Evolutionary conservation across 208 protist genomes (phyloP).

Genomic region (Borovskyia barvae): DNA sequence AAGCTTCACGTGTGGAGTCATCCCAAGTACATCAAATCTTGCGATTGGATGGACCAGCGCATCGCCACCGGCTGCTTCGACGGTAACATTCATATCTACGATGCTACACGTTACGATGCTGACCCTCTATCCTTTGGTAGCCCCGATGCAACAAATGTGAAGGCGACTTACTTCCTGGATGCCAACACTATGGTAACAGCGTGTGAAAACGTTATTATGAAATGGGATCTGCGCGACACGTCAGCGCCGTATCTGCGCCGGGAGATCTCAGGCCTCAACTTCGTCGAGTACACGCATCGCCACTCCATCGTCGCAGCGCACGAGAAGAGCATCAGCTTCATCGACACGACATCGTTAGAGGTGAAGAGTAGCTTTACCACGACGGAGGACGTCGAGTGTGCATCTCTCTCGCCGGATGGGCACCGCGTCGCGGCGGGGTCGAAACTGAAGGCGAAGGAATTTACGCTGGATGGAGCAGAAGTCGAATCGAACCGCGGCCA

Average conservation of each 20-base stretch:
- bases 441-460: conserved; percentile 91
- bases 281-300: conserved; percentile 87
- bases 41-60: conserved; percentile 85
- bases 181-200: conserved; percentile 83
- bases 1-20: conserved; percentile 89
- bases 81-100: conserved; percentile 90
- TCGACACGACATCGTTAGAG: conserved; percentile 82
- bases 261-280: conserved; percentile 85
- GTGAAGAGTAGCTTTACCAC: conserved; percentile 75
- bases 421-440: conserved; percentile 82
- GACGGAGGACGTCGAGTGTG: conserved; percentile 84
- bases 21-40: conserved; percentile 94
- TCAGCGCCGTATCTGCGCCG: conserved; percentile 73
- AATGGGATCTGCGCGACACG: conserved; percentile 90
- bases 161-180: conserved; percentile 86
- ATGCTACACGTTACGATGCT: conserved; percentile 77
- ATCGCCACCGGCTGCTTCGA: conserved; percentile 91
- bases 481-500: conserved; percentile 89
- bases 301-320: conserved; percentile 80
- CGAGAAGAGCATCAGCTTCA: conserved; percentile 87
- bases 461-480: conserved; percentile 79
- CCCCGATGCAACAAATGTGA: conserved; percentile 69
- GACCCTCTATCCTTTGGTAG: conserved; percentile 71
- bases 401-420: conserved; percentile 83
- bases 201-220: conserved; percentile 82